Conservation (phyloP, 2,329 filamentous ascomycete species). For the Neopestalotiopsis rosae region DNA sequence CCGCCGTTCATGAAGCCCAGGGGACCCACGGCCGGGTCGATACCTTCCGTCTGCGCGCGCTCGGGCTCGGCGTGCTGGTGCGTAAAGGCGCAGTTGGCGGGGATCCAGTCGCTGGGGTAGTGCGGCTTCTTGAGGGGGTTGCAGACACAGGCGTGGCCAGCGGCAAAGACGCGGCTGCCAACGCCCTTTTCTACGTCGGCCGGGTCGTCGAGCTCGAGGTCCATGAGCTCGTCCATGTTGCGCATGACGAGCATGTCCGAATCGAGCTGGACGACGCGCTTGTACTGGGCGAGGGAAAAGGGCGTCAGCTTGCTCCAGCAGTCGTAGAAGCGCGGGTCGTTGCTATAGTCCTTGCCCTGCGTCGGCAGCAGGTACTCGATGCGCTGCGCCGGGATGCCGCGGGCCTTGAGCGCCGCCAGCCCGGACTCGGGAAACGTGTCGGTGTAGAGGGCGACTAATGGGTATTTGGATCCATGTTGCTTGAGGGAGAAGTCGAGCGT, state of each 20-base stretch:
- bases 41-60: conserved; percentile 49
- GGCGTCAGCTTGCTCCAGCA: conserved; percentile 88
- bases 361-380: conserved; percentile 77
- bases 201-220: conserved; percentile 71
- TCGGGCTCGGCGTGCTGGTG: conserved; percentile 54
- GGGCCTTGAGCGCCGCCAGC: conserved; percentile 69
- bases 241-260: conserved; percentile 83
- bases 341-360: conserved; percentile 68
- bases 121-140: conserved; percentile 80
- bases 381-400: conserved; percentile 71
- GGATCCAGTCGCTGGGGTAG: conserved; percentile 75
- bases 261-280: conserved; percentile 82
- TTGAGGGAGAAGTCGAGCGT: conserved; percentile 81
- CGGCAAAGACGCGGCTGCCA: conserved; percentile 76
- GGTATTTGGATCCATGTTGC: conserved; percentile 69
- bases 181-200: conserved; percentile 32
- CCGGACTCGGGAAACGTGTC: conserved; percentile 74
- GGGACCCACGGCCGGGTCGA: conserved; percentile 50
- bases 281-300: conserved; percentile 78
- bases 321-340: conserved; percentile 86
- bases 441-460: conserved; percentile 83
- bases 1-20: conserved; percentile 62
- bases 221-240: conserved; percentile 95
- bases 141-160: conserved; percentile 84
- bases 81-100: conserved; percentile 64